A percentile compares a stretch with the other conserved stretches of the same genome.
These are phyloP conservation scores for Phylloporus rhodoxanthus DNA, from an alignment of 768 basidiomycete species.

Conservation along the genomic window DNA sequence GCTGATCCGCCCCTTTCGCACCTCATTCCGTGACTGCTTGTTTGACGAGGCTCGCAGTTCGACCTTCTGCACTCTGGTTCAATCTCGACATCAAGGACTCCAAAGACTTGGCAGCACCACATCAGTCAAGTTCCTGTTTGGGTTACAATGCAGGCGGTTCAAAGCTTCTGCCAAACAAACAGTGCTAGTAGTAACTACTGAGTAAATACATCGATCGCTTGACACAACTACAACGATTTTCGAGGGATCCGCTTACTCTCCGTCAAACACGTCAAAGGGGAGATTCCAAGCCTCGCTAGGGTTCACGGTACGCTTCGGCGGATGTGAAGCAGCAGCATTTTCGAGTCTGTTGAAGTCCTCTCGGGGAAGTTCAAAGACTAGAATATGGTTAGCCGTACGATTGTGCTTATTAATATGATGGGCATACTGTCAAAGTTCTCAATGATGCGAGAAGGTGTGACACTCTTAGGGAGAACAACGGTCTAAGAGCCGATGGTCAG, in stretches of 20 bases:
- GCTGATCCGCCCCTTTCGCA: no score
- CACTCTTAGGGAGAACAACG: slow-evolving; percentile 72
- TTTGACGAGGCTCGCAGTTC: no score
- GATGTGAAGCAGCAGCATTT: slow-evolving; percentile 39
- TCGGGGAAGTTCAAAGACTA: slow-evolving; percentile 33
- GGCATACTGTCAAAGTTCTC: slow-evolving; percentile 61
- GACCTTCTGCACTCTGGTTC: no score
- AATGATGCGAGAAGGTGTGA: slow-evolving; percentile 57
- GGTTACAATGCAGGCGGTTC: slow-evolving; percentile 13
- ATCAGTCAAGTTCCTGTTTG: slow-evolving; percentile 17
- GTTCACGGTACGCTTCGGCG: slow-evolving; percentile 50
- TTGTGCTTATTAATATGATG: background rate
- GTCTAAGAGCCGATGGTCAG: slow-evolving; percentile 36
- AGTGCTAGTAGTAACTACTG: slow-evolving; percentile 4
- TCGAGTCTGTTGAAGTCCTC: slow-evolving; percentile 40
- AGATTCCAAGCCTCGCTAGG: slow-evolving; percentile 59
- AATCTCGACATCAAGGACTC: no score
- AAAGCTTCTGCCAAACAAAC: slow-evolving; percentile 27
- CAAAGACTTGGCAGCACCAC: slow-evolving; percentile 21
- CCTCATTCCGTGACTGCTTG: no score
- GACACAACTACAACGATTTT: no score
- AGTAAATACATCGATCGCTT: background rate
- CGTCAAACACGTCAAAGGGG: slow-evolving; percentile 58
- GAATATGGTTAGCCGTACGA: background rate
- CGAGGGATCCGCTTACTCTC: slow-evolving; percentile 18